phyloP scores from a whole-genome alignment of 108 stramenopile genomes.

The Cyclotella cryptica region DNA sequence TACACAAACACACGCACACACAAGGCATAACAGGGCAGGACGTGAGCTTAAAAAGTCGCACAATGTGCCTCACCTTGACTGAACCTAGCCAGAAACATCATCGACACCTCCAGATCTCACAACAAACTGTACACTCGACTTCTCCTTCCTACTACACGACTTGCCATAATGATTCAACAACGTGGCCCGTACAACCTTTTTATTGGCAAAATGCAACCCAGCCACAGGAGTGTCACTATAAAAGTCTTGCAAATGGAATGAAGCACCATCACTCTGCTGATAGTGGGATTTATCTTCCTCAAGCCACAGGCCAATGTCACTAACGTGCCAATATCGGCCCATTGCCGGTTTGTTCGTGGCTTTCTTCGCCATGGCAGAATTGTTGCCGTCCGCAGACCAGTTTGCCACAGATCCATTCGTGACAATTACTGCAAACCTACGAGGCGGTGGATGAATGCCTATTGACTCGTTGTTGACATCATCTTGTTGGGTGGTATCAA shows the following conservation, averaged over 20 bases:
- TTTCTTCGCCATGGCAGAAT: background rate
- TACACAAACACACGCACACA: no score
- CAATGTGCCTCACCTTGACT: no score
- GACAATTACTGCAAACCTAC: slow-evolving; percentile 45
- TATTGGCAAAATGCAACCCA: slow-evolving; percentile 21
- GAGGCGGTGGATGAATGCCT: background rate
- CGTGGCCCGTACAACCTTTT: slow-evolving; percentile 41
- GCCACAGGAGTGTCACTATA: slow-evolving; percentile 15
- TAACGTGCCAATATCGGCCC: slow-evolving; percentile 55
- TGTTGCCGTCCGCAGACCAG: slow-evolving; percentile 18
- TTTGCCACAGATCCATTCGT: slow-evolving; percentile 47
- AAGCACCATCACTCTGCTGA: background rate
- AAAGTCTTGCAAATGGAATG: background rate
- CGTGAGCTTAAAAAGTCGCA: no score
- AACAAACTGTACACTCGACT: slow-evolving; percentile 20
- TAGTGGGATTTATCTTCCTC: slow-evolving; percentile 14
- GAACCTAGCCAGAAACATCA: slow-evolving; percentile 15
- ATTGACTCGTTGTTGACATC: background rate
- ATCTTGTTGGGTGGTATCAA: background rate
- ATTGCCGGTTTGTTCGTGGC: slow-evolving; percentile 39
- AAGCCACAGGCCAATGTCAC: slow-evolving; percentile 50
- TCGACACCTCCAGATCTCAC: slow-evolving; percentile 35
- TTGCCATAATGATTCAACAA: slow-evolving; percentile 50
- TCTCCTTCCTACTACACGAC: slow-evolving; percentile 14
- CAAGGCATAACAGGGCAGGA: no score